Base-by-base conservation (phyloP, 306 rosid genomes). In the Alnus glutinosa region DNA sequence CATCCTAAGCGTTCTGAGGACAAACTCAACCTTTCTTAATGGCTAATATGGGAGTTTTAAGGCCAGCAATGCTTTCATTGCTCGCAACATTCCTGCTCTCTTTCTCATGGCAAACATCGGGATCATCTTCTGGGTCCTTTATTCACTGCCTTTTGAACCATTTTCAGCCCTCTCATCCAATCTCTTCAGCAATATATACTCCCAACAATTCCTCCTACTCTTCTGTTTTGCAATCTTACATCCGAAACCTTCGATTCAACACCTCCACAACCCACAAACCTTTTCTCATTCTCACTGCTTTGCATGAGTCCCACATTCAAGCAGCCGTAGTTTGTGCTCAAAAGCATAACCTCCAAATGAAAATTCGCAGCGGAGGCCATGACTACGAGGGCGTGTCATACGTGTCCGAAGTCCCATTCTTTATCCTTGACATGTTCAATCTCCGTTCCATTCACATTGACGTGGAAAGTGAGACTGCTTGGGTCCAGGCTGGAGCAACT, bases 351-450 rank as follows among this genome's bases (percentile, higher is more conserved):
- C 47, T 89, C 36, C 92, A 81, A 28, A 88, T 91, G 92, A 91
- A 85, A 78, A 91, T 89, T 47, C 51, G 97, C 55, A 91, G 97
- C 58, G 93, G 93, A 0, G 92, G 97, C 44, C 97, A 91, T 13
- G 97, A 91, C 75, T 91, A 83, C 2, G 97, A 91, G 67, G 97
- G 92, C 0, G 75, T 82, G 1, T 89, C 97, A 0, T 91, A 89
- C 39, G 89, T 85, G 2, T 70, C 94, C 1, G 76, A 76, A 18
- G 83, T 78, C 7, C 94, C 94, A 1, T 91, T 89, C 76, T 88
- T 89, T 82, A 54, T 91, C 64, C 93, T 91, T 32, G 94, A 91
- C 86, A 81, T 91, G 94, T 88, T 89, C 75, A 83, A 85, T 54
- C 92, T 91, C 30, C 73, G 89, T 28, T 36, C 86, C 28, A 77